phyloP scores from a whole-genome alignment of 495 filamentous ascomycete species.

The Daldinia vernicosa region DNA sequence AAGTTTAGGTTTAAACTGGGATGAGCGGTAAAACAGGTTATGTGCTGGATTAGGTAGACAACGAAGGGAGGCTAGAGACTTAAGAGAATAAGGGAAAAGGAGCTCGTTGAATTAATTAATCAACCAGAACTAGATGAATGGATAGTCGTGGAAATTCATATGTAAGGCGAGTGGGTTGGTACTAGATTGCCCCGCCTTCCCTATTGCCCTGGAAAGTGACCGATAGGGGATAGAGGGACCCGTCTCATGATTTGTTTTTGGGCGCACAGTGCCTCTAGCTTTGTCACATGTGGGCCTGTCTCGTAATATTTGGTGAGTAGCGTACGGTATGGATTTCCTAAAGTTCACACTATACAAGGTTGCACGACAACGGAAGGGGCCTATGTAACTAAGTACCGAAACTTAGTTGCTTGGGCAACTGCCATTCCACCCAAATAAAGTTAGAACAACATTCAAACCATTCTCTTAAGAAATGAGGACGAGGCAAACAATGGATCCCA shows the following conservation, averaged over 20 bases:
- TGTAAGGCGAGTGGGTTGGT: slow-evolving; percentile 40
- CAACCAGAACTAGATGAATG: slow-evolving; percentile 37
- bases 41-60: slow-evolving; percentile 32
- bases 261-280: slow-evolving; percentile 32
- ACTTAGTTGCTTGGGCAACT: slow-evolving; percentile 38
- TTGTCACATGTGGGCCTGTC: slow-evolving; percentile 13
- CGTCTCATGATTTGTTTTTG: slow-evolving; percentile 44
- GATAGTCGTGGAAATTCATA: slow-evolving; percentile 47
- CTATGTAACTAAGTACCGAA: slow-evolving; percentile 12
- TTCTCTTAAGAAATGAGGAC: slow-evolving; percentile 11
- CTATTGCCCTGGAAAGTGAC: slow-evolving; percentile 36
- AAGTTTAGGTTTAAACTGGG: slow-evolving; percentile 25
- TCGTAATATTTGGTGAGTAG: neutral
- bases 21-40: slow-evolving; percentile 30
- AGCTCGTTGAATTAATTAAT: slow-evolving; percentile 41
- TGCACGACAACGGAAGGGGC: slow-evolving; percentile 14
- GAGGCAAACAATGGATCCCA: slow-evolving; percentile 17
- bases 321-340: slow-evolving; percentile 1
- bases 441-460: slow-evolving; percentile 29
- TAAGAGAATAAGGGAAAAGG: slow-evolving; percentile 40
- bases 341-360: neutral
- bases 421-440: slow-evolving; percentile 21
- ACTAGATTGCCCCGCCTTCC: slow-evolving; percentile 47
- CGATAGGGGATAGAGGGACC: slow-evolving; percentile 39
- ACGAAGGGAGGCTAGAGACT: slow-evolving; percentile 31